These are phyloP conservation scores for Kluyveromyces starmeri DNA, from an alignment of 805 yeast species.

Conservation along the genomic window DNA sequence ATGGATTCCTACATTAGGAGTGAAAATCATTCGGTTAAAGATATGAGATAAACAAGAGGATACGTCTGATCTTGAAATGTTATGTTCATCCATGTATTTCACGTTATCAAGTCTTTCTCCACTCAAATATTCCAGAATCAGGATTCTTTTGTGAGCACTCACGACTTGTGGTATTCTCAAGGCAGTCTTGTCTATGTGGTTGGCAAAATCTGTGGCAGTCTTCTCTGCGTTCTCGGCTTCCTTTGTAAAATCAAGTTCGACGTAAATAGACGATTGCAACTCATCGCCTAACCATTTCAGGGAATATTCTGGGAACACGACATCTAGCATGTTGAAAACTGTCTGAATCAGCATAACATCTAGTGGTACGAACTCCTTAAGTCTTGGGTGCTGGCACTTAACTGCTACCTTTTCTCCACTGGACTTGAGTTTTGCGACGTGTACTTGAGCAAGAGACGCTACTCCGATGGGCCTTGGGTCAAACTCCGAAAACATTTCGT, in stretches of 20 bases:
- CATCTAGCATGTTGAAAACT: conserved; percentile 65
- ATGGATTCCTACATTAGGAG: conserved; percentile 84
- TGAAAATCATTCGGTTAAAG: conserved; percentile 91
- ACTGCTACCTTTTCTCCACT: conserved; percentile 78
- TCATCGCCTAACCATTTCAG: conserved; percentile 95
- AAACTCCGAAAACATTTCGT: conserved; percentile 59
- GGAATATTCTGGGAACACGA: conserved; percentile 88
- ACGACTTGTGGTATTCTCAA: conserved; percentile 67
- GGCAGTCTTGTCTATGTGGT: conserved; percentile 55
- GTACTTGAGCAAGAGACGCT: conserved; percentile 96
- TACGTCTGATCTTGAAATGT: conserved; percentile 69
- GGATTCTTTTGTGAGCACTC: conserved; percentile 57
- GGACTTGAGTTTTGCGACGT: conserved; percentile 51
- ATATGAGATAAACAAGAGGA: conserved; percentile 81
- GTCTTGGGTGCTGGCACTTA: conserved; percentile 86
- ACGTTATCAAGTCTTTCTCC: conserved; percentile 82
- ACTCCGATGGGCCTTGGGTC: conserved; percentile 79
- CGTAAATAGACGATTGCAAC: conserved; percentile 72
- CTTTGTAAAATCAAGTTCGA: conserved; percentile 80
- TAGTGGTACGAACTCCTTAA: conserved; percentile 80
- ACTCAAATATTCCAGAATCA: conserved; percentile 78
- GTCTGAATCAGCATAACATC: conserved; percentile 72
- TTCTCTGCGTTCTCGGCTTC: conserved; percentile 75
- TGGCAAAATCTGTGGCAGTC: conserved; percentile 59
- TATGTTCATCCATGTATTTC: conserved; percentile 48